Percentiles rank a stretch among this genome's conserved stretches.
phyloP scores from a whole-genome alignment of 2,329 filamentous ascomycete genomes.

The Pezicula rhizophila region DNA sequence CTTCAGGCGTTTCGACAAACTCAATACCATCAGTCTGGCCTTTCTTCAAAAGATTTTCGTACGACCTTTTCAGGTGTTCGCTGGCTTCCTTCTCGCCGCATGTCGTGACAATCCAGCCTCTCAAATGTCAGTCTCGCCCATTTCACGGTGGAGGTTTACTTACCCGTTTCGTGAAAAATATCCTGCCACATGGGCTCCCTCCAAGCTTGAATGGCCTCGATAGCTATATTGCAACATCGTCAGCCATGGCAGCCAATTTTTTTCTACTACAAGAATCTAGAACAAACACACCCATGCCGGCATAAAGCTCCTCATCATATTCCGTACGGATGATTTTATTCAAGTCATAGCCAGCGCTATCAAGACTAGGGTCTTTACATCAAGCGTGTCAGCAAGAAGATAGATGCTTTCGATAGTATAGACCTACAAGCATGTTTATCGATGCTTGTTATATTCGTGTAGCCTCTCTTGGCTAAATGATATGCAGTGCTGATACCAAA shows the following conservation, averaged over 20 bases:
- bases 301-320: constrained; percentile 29
- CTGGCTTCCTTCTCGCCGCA: constrained; percentile 11
- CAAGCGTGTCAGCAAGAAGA: neutral
- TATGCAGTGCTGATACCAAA: constrained; percentile 36
- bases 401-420: neutral
- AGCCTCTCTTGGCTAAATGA: constrained; percentile 36
- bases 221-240: neutral
- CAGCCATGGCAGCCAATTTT: no score
- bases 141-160: neutral
- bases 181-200: constrained; percentile 6
- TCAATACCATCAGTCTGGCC: constrained; percentile 4
- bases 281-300: constrained; percentile 2
- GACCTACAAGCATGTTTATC: constrained; percentile 38
- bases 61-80: constrained; percentile 25
- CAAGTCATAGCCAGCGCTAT: constrained; percentile 26
- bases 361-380: constrained; percentile 4
- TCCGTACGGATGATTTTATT: constrained; percentile 40
- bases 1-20: constrained; percentile 28
- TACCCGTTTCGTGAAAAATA: constrained; percentile 9
- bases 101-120: constrained; percentile 6
- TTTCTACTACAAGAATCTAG: neutral
- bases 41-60: constrained; percentile 7
- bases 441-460: constrained; percentile 39
- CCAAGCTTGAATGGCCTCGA: constrained; percentile 6
- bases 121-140: neutral